These are phyloP conservation scores for Saturnispora silvae DNA, from an alignment of 805 yeast species.

Conservation along the genomic window DNA sequence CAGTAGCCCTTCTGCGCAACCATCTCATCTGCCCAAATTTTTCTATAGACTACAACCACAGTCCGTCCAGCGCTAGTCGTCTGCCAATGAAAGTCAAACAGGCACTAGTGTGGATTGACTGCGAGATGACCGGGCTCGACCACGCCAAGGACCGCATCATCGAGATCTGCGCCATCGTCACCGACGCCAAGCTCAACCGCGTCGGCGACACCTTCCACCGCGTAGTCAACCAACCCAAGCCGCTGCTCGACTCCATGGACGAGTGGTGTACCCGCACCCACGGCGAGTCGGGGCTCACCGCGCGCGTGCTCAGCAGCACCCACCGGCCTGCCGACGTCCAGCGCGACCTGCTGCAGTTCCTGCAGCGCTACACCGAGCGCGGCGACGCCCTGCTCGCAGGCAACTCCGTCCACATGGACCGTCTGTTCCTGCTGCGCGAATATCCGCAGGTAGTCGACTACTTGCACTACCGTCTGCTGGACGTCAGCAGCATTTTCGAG, in stretches of 20 bases:
- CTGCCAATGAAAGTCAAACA: no score
- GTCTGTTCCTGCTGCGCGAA: conserved; percentile 71
- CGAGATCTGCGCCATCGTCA: conserved; percentile 83
- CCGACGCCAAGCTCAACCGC: conserved; percentile 70
- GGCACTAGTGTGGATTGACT: conserved; percentile 85
- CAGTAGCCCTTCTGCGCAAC: no score
- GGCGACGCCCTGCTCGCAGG: conserved; percentile 75
- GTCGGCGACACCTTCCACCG: conserved; percentile 65
- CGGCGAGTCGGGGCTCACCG: conserved; percentile 64
- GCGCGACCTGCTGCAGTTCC: conserved; percentile 48
- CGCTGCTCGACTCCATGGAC: conserved; percentile 60
- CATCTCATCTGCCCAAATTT: no score
- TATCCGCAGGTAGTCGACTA: conserved; percentile 63
- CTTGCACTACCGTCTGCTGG: conserved; percentile 69
- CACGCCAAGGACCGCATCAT: conserved; percentile 73
- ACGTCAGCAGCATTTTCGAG: conserved; percentile 83
- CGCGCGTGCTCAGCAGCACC: conserved; percentile 47
- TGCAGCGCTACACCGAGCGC: conserved; percentile 42
- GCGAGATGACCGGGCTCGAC: conserved; percentile 96
- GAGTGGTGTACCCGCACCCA: conserved; percentile 86
- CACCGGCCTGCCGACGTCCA: conserved; percentile 55
- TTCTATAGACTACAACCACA: no score
- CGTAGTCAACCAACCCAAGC: conserved; percentile 59
- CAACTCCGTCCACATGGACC: conserved; percentile 85
- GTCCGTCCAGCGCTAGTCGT: no score